A percentile compares a stretch with the other conserved stretches of the same genome.
Conservation (phyloP, 768 basidiomycete genomes). For the Leccinum aurantiacum region DNA sequence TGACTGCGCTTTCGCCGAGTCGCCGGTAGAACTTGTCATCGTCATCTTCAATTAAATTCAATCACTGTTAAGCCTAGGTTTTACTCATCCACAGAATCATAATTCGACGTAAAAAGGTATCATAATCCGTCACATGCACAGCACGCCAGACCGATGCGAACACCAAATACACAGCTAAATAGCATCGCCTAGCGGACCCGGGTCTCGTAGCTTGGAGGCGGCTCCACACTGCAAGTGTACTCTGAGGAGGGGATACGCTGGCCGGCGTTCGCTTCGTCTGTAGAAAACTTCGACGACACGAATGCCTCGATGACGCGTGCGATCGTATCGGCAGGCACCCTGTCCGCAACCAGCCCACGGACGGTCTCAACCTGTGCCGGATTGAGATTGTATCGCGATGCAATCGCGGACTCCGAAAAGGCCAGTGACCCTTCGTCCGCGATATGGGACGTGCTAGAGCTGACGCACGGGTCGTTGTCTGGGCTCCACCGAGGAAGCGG, state of each 20-base stretch:
- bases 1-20: too few relatives aligned
- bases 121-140: too few relatives aligned
- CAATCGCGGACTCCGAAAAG: background rate
- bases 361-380: conserved; percentile 14
- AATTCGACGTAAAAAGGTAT: too few relatives aligned
- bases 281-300: background rate
- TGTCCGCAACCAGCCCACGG: conserved; percentile 8
- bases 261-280: background rate
- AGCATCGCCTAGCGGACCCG: background rate
- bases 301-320: conserved; percentile 17
- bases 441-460: background rate
- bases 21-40: too few relatives aligned
- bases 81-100: too few relatives aligned
- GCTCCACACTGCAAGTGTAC: conserved; percentile 3
- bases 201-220: conserved; percentile 24
- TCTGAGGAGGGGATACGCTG: background rate
- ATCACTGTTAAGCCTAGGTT: too few relatives aligned
- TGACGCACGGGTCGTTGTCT: background rate
- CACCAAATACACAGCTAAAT: too few relatives aligned
- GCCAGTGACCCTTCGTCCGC: background rate
- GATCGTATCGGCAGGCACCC: conserved; percentile 20
- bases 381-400: conserved; percentile 9
- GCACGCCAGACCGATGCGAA: background rate
- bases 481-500: background rate
- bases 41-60: too few relatives aligned